Evolutionary conservation across 2,329 filamentous ascomycete genomes (phyloP), one percentile per base, ranked within the genome.

Genomic region (Cladophialophora bantiana): DNA sequence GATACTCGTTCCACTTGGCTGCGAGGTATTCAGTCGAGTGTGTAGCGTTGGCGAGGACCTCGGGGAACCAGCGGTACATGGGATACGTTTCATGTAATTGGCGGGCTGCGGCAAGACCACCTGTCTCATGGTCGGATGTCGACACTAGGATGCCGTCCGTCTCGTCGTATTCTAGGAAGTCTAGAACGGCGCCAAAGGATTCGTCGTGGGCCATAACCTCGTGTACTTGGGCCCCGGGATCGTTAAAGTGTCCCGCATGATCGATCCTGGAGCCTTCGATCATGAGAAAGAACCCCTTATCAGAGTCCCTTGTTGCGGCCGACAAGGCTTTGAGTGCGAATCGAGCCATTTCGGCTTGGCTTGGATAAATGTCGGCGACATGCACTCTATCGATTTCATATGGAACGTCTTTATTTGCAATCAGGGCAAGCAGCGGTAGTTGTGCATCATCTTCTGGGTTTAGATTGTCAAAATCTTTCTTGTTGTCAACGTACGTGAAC

Each of bases 231-330:
- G 92, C 90, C 9, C 90, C 91, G 0, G 92, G 91, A 73, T 95
- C 92, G 73, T 95, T 95, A 70, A 86, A 87, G 76, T 95, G 92
- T 6, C 93, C 95, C 3, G 95, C 94, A 77, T 99, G 95, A 75
- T 99, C 95, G 74, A 99, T 98, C 50, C 95, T 86, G 74, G 92
- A 96, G 4, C 94, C 95, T 79, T 99, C 95, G 68, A 99, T 96
- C 94, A 99, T 97, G 73, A 99, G 83, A 80, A 99, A 99, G 83
- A 98, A 99, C 4, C 95, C 95, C 78, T 96, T 89, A 50, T 98
- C 93, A 69, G 87, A 93, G 75, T 94, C 84, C 75, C 87, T 84
- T 0, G 95, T 97, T 0, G 94, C 95, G 66, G 89, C 88, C 69
- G 90, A 90, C 31, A 99, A 86, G 1, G 92, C 89, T 13, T 85